These are phyloP conservation scores for Pseudogymnoascus sp. DNA, from an alignment of 2,329 filamentous ascomycete species.

Conservation along the genomic window DNA sequence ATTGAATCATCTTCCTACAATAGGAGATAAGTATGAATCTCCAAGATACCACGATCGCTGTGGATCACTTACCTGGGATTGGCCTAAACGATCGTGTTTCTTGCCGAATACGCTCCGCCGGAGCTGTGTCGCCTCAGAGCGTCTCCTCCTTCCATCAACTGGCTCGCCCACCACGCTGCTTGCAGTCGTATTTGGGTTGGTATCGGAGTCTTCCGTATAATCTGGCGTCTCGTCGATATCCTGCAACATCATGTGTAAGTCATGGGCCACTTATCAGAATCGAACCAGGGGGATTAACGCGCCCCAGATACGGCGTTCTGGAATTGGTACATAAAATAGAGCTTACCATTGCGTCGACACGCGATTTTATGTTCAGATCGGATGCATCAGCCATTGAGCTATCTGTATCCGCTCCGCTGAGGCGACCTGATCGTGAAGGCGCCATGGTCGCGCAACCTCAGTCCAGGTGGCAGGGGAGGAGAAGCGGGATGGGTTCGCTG, in stretches of 20 bases:
- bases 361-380: constrained; percentile 29
- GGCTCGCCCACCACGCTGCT: constrained; percentile 80
- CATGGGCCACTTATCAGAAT: constrained; percentile 2
- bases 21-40: neutral
- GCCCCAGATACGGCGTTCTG: neutral
- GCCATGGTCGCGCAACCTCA: constrained; percentile 43
- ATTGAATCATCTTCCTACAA: constrained; percentile 86
- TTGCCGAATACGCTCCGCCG: constrained; percentile 89
- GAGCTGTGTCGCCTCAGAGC: constrained; percentile 81
- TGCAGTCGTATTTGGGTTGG: constrained; percentile 62
- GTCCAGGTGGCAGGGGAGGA: neutral
- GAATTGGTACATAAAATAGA: neutral
- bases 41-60: neutral
- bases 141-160: constrained; percentile 73
- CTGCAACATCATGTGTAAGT: constrained; percentile 30
- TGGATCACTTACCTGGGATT: constrained; percentile 66
- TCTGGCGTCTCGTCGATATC: constrained; percentile 60
- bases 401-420: constrained; percentile 43
- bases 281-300: neutral
- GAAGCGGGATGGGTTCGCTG: constrained; percentile 16
- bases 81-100: constrained; percentile 86
- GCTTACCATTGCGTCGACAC: constrained; percentile 30
- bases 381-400: constrained; percentile 57
- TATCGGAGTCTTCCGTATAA: constrained; percentile 60
- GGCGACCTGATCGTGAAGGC: constrained; percentile 45